Base-by-base conservation (phyloP, 495 filamentous ascomycete species). In the Penicillium chermesinum region DNA sequence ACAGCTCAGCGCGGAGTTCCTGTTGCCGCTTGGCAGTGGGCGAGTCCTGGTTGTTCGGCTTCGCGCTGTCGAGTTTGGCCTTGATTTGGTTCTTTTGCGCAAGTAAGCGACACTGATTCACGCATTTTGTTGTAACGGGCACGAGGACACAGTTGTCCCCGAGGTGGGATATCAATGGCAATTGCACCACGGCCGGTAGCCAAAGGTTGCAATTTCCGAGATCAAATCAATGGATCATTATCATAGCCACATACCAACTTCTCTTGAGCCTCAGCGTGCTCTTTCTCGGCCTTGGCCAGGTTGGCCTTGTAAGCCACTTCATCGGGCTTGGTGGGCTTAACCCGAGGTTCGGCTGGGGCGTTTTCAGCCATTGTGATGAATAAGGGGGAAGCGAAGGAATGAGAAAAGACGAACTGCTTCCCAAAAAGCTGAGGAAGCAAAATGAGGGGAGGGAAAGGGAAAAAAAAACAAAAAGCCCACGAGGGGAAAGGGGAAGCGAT, bases 241-340 rank as follows among this genome's bases (percentile, higher is more conserved):
- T 10, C 10, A 30, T 50, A 36, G 20, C 42, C 39, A 80, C 89
- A 56, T 76, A 97, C 93, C 63, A 90, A 72, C 64, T 81, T 83
- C 40, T 86, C 82, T 64, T 88, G 81, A 19, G 80, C 73, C 19
- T 80, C 82, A 48, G 80, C 67, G 65, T 91, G 82, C 45, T 86
- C 89, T 72, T 95, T 93, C 67, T 96, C 85, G 18, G 84, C 86
- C 65, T 85, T 78, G 20, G 75, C 81, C 38, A 95, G 70, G 46
- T 76, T 75, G 58, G 81, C 78, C 70, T 95, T 73, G 65, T 66
- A 73, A 34, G 67, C 50, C 48, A 70, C 71, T 67, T 74, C 71
- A 60, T 71, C 66, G 8, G 84, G 84, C 69, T 77, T 83, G 59
- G 70, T 65, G 46, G 76, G 68, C 62, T 66, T 69, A 53, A 62